These are phyloP conservation scores for Gynostemma pentaphyllum DNA, from an alignment of 306 rosid genomes.

Conservation along the genomic window DNA sequence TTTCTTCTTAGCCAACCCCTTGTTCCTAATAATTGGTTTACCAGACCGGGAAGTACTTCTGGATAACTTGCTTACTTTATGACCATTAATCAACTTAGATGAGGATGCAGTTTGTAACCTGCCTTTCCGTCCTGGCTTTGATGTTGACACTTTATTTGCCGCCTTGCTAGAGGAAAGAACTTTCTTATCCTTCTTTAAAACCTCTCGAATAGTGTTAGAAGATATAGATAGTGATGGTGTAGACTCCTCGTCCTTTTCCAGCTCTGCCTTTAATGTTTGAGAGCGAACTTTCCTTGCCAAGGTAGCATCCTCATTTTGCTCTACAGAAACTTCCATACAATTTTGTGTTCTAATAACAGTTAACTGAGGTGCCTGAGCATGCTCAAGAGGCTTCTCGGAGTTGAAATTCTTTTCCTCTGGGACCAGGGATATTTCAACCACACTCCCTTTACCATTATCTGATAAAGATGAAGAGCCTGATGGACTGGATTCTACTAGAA, in stretches of 20 bases:
- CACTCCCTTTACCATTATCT: conserved; percentile 26
- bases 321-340: conserved; percentile 7
- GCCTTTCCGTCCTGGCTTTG: conserved; percentile 47
- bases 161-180: conserved; percentile 34
- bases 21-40: conserved; percentile 60
- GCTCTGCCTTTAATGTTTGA: conserved; percentile 26
- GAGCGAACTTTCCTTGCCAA: conserved; percentile 28
- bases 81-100: conserved; percentile 35
- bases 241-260: conserved; percentile 18
- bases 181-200: conserved; percentile 25
- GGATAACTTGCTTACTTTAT: conserved; percentile 43
- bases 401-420: conserved; percentile 45
- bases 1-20: conserved; percentile 58
- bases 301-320: conserved; percentile 21
- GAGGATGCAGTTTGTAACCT: conserved; percentile 48
- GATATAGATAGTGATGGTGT: conserved; percentile 17
- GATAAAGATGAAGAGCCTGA: conserved; percentile 28
- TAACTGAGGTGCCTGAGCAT: conserved; percentile 26
- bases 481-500: conserved; percentile 47
- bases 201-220: conserved; percentile 18
- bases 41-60: conserved; percentile 38
- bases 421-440: conserved; percentile 36
- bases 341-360: conserved; percentile 20
- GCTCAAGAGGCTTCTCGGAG: conserved; percentile 22
- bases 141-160: conserved; percentile 31